These are phyloP conservation scores for Claviceps arundinis DNA, from an alignment of 2,329 filamentous ascomycete species.

Conservation along the genomic window DNA sequence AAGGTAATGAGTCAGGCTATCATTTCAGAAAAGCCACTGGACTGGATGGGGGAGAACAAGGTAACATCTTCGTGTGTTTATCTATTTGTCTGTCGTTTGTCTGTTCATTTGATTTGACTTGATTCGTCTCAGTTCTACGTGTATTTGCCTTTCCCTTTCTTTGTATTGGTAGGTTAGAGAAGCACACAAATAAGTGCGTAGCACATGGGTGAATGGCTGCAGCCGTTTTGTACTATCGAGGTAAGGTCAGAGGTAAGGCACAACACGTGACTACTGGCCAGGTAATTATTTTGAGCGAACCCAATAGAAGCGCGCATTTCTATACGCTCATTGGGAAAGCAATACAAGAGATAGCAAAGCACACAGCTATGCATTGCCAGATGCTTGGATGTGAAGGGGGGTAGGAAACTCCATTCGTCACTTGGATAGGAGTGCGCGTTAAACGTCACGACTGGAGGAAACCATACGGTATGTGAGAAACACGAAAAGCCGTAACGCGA, in stretches of 20 bases:
- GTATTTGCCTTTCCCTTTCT: not conserved
- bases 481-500: not conserved
- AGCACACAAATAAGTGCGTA: slow-evolving; percentile 2
- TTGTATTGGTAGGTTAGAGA: slow-evolving; percentile 8
- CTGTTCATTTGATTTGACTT: not conserved
- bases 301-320: no score
- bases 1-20: slow-evolving; percentile 1
- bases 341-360: no score
- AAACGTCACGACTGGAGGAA: no score
- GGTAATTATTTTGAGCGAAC: not conserved
- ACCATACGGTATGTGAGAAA: not conserved
- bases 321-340: no score
- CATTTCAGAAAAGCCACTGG: slow-evolving; percentile 6
- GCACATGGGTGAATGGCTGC: slow-evolving; percentile 3
- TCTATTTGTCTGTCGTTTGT: not conserved
- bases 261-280: slow-evolving; percentile 24
- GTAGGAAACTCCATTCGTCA: no score
- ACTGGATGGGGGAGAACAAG: slow-evolving; percentile 8
- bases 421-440: no score
- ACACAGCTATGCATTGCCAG: no score
- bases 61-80: slow-evolving; percentile 1
- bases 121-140: not conserved
- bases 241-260: slow-evolving; percentile 45
- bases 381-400: no score
- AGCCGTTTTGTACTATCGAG: slow-evolving; percentile 16